Evolutionary conservation across 345 rosid species (phyloP).

Genomic region (Iberis pinnata): DNA sequence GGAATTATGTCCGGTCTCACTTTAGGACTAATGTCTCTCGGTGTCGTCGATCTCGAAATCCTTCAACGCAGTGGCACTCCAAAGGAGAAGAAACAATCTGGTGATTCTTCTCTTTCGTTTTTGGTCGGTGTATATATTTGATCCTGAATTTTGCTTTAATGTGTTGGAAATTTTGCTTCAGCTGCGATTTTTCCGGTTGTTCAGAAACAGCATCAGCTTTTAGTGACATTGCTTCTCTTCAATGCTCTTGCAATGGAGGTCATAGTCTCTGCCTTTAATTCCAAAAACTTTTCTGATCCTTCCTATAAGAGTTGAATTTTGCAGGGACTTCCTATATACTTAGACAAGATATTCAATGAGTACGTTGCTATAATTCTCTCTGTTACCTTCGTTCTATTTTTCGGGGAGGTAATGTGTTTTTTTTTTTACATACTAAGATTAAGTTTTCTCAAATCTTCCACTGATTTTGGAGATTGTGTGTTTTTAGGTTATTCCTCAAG

Average conservation of each 20-base stretch:
- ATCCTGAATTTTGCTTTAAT: not conserved
- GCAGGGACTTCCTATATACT: slow-evolving; percentile 92
- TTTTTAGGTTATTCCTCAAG: slow-evolving; percentile 86
- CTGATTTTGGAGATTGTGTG: not conserved
- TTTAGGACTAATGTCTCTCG: slow-evolving; percentile 85
- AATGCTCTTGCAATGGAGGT: slow-evolving; percentile 97
- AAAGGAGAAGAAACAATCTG: slow-evolving; percentile 84
- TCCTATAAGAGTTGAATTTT: not conserved
- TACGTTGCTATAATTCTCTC: slow-evolving; percentile 86
- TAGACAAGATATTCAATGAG: slow-evolving; percentile 85
- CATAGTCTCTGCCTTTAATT: not conserved
- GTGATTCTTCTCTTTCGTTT: slow-evolving; percentile 26
- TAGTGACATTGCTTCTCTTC: slow-evolving; percentile 80
- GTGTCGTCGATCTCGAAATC: slow-evolving; percentile 87
- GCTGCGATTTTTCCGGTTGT: slow-evolving; percentile 84
- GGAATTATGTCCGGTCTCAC: slow-evolving; percentile 97
- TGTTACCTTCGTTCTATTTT: slow-evolving; percentile 76
- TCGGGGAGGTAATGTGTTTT: slow-evolving; percentile 67
- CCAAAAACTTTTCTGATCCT: not conserved
- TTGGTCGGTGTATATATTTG: too few species aligned
- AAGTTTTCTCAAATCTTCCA: not conserved
- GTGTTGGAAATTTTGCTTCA: slow-evolving; percentile 17
- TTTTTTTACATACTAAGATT: not conserved
- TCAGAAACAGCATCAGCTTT: slow-evolving; percentile 91
- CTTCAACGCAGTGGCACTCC: slow-evolving; percentile 81